Base-by-base conservation (phyloP, 306 rosid genomes). In the Cyamopsis tetragonoloba region DNA sequence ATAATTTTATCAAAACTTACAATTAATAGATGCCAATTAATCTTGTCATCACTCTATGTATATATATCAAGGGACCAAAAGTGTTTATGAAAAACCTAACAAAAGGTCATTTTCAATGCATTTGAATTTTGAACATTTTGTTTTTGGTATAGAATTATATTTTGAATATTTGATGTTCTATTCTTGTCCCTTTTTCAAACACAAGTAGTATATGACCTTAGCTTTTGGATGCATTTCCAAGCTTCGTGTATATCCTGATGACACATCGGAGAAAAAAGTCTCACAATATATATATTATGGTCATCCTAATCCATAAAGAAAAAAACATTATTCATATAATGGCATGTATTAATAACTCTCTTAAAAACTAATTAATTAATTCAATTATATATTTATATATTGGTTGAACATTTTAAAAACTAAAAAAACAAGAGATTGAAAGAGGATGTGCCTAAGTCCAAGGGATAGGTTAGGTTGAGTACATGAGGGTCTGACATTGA, bases 21-120 rank as follows among this genome's bases (percentile, higher is more conserved):
- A n/a, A n/a, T n/a, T n/a, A n/a, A n/a, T n/a, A n/a, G n/a, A n/a
- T n/a, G n/a, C n/a, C n/a, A n/a, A n/a, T n/a, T n/a, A n/a, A n/a
- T n/a, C n/a, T n/a, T n/a, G n/a, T n/a, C n/a, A n/a, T n/a, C n/a
- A n/a, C n/a, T n/a, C n/a, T n/a, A n/a, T n/a, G n/a, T 3, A 3
- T 20, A 1, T 0, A 8, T 6, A 15, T 56, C 43, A 56, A 14
- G 63, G 62, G 27, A 34, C n/a, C 2, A 6, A 3, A 30, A 31
- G 6, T 44, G 38, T 14, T 58, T 28, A 4, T n/a, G 1, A 20
- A 42, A 44, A 4, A 28, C 30, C 39, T 13, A 43, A 8, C 6
- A 10, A 30, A 50, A 28, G 3, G 71, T 62, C 77, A 18, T 41
- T 72, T 27, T 62, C 77, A 62, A 53, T 48, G 27, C 23, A 23